Evolutionary conservation across 768 basidiomycete species (phyloP).

Genomic region (Neoboletus brunneissimus): DNA sequence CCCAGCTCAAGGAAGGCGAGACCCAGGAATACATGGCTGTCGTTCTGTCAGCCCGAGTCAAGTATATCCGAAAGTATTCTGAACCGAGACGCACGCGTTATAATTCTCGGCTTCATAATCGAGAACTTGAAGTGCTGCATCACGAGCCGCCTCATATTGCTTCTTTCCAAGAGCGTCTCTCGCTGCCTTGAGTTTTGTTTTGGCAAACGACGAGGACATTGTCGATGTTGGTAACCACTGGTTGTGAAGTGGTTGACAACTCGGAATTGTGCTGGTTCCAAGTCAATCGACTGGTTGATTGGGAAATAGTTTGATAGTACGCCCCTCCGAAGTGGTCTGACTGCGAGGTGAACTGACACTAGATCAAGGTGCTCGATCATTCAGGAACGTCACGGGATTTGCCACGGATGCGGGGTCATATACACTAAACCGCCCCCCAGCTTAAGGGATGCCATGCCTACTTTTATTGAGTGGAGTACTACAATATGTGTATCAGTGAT

Average conservation of each 20-base stretch:
- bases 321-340: no score
- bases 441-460: no score
- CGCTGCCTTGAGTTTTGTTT: constrained; percentile 74
- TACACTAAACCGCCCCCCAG: neutral
- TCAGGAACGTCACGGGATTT: neutral
- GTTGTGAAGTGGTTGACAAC: neutral
- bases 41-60: constrained; percentile 1
- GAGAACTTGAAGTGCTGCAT: constrained; percentile 62
- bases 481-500: neutral
- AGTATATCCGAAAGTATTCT: neutral
- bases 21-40: constrained; percentile 83
- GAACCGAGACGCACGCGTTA: constrained; percentile 64
- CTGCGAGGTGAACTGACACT: neutral
- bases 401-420: neutral
- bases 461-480: neutral
- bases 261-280: neutral
- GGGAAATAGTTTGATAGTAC: neutral
- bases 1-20: constrained; percentile 76
- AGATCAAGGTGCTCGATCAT: neutral
- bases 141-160: constrained; percentile 65
- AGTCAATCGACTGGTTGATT: neutral
- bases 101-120: constrained; percentile 82
- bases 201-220: constrained; percentile 47
- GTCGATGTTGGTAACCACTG: neutral
- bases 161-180: constrained; percentile 75